Evolutionary conservation across 495 filamentous ascomycete genomes (phyloP).

Genomic region (Xylaria telfairii): DNA sequence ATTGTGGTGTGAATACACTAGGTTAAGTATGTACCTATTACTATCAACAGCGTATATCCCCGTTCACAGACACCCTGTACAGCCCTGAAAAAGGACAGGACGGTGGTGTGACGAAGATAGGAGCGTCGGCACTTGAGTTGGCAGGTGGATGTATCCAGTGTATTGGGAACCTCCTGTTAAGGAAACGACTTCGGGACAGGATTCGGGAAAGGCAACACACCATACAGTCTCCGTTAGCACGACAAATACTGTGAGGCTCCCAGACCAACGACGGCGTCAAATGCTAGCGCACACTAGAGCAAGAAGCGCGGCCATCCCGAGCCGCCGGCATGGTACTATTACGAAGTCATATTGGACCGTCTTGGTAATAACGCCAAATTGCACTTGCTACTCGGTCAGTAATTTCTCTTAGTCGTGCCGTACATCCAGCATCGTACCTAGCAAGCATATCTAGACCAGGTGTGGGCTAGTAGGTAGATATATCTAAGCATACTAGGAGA

Average conservation of each 20-base stretch:
- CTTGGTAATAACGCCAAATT: background rate
- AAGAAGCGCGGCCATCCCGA: constrained; percentile 5
- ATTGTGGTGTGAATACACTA: no score
- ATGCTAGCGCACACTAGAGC: background rate
- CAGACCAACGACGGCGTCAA: background rate
- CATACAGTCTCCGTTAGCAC: background rate
- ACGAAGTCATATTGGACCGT: background rate
- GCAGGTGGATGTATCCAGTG: background rate
- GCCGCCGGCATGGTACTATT: background rate
- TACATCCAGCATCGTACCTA: background rate
- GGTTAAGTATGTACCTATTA: no score
- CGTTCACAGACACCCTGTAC: background rate
- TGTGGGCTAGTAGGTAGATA: background rate
- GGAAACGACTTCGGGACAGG: constrained; percentile 10
- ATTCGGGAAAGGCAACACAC: background rate
- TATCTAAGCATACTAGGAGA: background rate
- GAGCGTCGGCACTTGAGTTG: constrained; percentile 8
- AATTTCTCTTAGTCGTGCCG: background rate
- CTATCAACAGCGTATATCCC: constrained; percentile 11
- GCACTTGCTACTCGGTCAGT: background rate
- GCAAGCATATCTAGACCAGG: no score
- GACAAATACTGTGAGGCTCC: background rate
- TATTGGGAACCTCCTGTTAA: background rate
- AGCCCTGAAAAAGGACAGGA: background rate
- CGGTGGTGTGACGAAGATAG: background rate